Percentiles rank a stretch among this genome's conserved stretches.
Evolutionary conservation across 768 basidiomycete species (phyloP).

Genomic region (Leccinum rimulosum): DNA sequence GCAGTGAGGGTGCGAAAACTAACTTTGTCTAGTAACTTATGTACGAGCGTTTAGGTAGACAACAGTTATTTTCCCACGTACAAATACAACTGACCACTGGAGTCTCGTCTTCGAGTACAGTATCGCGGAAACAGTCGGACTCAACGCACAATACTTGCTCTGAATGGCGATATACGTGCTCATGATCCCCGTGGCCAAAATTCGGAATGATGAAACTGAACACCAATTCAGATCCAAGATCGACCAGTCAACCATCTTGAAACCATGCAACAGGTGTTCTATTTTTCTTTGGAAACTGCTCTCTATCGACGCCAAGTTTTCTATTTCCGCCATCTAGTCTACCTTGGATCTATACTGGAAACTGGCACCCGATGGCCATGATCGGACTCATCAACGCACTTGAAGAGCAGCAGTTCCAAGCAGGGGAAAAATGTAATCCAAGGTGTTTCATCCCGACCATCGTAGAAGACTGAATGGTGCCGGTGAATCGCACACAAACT

Average conservation of each 20-base stretch:
- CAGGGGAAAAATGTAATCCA: neutral
- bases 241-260: neutral
- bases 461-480: neutral
- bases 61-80: neutral
- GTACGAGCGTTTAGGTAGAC: no score
- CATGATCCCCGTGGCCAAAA: neutral
- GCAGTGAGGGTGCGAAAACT: no score
- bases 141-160: neutral
- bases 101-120: neutral
- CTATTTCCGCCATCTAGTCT: neutral
- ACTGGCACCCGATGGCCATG: neutral
- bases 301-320: neutral
- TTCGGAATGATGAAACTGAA: neutral
- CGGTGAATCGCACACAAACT: neutral
- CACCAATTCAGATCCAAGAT: neutral
- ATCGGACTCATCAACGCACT: neutral
- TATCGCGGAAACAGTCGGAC: neutral
- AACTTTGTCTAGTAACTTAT: no score
- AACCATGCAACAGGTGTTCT: no score
- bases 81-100: no score
- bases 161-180: neutral
- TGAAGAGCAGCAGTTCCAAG: neutral
- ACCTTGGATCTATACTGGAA: neutral
- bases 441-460: neutral
- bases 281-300: neutral